Evolutionary conservation across 2,329 filamentous ascomycete species (phyloP).

Genomic region (Zymoseptoria passerinii): DNA sequence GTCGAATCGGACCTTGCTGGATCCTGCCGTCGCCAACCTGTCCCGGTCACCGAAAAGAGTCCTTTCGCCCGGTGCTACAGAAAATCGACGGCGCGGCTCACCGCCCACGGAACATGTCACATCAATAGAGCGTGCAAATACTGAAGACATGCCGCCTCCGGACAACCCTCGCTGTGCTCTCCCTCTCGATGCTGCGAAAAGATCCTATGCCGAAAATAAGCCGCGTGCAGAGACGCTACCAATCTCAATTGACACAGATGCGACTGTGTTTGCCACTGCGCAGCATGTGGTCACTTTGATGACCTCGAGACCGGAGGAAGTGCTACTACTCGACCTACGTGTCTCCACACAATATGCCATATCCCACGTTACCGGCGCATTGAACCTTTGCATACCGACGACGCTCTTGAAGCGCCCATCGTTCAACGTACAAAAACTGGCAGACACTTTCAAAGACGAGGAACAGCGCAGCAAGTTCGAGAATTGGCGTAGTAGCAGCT

Average conservation of each 20-base stretch:
- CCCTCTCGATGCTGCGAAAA: slow-evolving; percentile 22
- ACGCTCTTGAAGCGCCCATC: slow-evolving; percentile 85
- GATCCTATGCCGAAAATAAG: slow-evolving; percentile 15
- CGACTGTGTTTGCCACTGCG: slow-evolving; percentile 38
- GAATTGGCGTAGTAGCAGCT: slow-evolving; percentile 63
- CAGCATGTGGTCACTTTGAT: slow-evolving; percentile 44
- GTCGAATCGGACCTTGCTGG: slow-evolving; percentile 18
- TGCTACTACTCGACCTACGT: slow-evolving; percentile 75
- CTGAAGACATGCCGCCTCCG: slow-evolving; percentile 17
- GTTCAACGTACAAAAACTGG: slow-evolving; percentile 79
- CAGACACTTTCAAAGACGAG: slow-evolving; percentile 72
- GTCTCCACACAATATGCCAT: slow-evolving; percentile 74
- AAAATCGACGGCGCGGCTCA: slow-evolving; percentile 39
- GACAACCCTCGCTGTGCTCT: slow-evolving; percentile 21
- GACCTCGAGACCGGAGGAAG: slow-evolving; percentile 38
- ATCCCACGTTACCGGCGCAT: slow-evolving; percentile 66
- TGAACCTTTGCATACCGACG: slow-evolving; percentile 92
- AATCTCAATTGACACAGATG: slow-evolving; percentile 22
- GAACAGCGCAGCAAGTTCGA: slow-evolving; percentile 64
- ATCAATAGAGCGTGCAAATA: slow-evolving; percentile 28
- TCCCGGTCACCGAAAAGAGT: slow-evolving; percentile 41
- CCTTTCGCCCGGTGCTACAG: slow-evolving; percentile 39
- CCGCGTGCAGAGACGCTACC: slow-evolving; percentile 43
- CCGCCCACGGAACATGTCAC: slow-evolving; percentile 35
- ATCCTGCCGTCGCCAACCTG: slow-evolving; percentile 22